Conservation (phyloP, 2,329 filamentous ascomycete genomes). For the Hymenoscyphus fraxineus region DNA sequence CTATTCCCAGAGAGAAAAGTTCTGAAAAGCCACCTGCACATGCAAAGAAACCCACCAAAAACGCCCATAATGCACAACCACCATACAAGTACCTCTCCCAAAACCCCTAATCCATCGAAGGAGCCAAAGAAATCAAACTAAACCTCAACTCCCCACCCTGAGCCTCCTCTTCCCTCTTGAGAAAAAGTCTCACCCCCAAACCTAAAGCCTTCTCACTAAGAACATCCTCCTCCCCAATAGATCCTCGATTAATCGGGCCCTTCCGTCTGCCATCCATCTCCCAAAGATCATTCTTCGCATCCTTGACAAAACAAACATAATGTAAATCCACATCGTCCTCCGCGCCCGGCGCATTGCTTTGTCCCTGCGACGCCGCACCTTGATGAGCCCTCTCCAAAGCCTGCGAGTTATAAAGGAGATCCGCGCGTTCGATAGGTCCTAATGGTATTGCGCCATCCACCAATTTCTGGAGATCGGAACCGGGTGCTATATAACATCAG, state of each 20-base stretch:
- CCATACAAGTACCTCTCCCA: background rate
- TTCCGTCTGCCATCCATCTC: constrained; percentile 67
- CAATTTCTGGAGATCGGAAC: constrained; percentile 53
- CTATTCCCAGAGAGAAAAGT: background rate
- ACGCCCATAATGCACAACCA: constrained; percentile 4
- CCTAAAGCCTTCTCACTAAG: constrained; percentile 71
- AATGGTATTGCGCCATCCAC: constrained; percentile 68
- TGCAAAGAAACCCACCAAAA: background rate
- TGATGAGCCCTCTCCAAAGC: constrained; percentile 76
- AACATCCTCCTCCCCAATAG: constrained; percentile 62
- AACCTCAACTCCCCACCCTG: constrained; percentile 31
- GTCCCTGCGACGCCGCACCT: constrained; percentile 70
- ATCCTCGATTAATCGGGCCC: constrained; percentile 58
- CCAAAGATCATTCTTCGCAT: constrained; percentile 60
- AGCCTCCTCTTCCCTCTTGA: constrained; percentile 23
- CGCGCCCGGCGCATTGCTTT: constrained; percentile 72
- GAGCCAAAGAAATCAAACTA: constrained; percentile 30
- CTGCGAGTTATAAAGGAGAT: constrained; percentile 71
- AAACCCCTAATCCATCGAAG: constrained; percentile 13
- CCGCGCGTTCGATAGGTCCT: constrained; percentile 60
- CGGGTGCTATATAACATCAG: constrained; percentile 29
- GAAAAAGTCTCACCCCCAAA: constrained; percentile 50
- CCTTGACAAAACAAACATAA: constrained; percentile 91
- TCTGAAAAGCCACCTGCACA: background rate
- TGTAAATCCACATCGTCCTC: constrained; percentile 81